Evolutionary conservation across 108 stramenopile species (phyloP).

Genomic region (Cyclostephanos tholiformis): DNA sequence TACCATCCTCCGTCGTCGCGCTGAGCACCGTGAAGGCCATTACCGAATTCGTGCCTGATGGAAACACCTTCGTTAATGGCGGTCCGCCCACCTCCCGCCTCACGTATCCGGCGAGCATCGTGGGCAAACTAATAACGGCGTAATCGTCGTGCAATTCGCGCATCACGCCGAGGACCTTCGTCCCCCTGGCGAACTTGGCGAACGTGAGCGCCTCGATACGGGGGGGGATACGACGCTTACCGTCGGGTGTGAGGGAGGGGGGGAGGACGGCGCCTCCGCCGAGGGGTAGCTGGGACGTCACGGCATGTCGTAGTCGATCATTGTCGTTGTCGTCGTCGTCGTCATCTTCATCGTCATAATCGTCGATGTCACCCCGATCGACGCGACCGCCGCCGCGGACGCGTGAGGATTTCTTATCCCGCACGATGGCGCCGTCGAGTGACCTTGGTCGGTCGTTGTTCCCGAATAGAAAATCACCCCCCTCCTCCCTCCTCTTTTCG

Average conservation of each 20-base stretch:
- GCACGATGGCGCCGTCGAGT: neutral
- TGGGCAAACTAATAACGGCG: constrained; percentile 71
- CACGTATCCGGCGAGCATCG: constrained; percentile 79
- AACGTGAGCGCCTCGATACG: constrained; percentile 78
- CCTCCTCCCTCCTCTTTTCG: neutral
- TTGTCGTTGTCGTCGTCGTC: constrained; percentile 4
- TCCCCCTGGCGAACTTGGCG: constrained; percentile 63
- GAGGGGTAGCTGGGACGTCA: constrained; percentile 50
- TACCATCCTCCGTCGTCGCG: constrained; percentile 35
- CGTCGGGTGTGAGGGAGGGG: constrained; percentile 27
- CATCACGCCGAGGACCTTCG: constrained; percentile 67
- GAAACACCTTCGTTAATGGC: constrained; percentile 49
- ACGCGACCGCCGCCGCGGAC: neutral
- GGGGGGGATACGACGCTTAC: constrained; percentile 34
- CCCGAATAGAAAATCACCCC: constrained; percentile 39
- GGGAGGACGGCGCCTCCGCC: constrained; percentile 80
- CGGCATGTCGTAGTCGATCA: neutral
- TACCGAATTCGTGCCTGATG: constrained; percentile 55
- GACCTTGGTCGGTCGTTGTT: too few relatives aligned
- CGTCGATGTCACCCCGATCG: constrained; percentile 1
- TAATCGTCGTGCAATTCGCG: constrained; percentile 72
- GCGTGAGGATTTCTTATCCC: neutral
- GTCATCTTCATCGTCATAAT: constrained; percentile 3
- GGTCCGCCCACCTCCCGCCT: constrained; percentile 39
- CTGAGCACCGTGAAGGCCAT: constrained; percentile 67